These are phyloP conservation scores for Carex kokanica DNA, from an alignment of 176 grass and related monocot species.

Conservation along the genomic window DNA sequence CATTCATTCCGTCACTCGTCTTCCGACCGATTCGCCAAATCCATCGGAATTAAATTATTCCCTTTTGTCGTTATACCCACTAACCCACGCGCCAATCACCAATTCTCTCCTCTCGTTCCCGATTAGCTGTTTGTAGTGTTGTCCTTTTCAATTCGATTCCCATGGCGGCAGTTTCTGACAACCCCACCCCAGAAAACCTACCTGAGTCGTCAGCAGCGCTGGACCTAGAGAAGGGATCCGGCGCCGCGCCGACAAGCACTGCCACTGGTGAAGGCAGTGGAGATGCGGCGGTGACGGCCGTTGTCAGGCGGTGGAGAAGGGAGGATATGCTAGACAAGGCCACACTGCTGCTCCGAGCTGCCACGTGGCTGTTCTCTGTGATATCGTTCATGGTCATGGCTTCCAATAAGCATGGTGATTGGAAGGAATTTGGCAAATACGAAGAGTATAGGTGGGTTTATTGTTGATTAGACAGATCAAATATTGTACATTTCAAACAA, in stretches of 20 bases:
- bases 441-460: constrained; percentile 51
- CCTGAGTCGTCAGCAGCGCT: background rate
- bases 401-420: constrained; percentile 67
- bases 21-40: constrained; percentile 24
- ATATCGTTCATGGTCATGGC: constrained; percentile 46
- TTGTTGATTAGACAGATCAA: background rate
- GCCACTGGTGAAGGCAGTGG: background rate
- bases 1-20: constrained; percentile 20
- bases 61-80: background rate
- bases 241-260: background rate
- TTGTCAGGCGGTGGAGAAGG: constrained; percentile 9
- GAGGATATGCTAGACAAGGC: constrained; percentile 34
- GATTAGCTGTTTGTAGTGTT: background rate
- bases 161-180: constrained; percentile 15
- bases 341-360: constrained; percentile 39
- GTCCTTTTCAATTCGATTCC: background rate
- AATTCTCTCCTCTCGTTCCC: background rate
- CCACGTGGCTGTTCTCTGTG: constrained; percentile 39
- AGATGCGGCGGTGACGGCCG: background rate
- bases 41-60: background rate
- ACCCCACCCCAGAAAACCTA: background rate
- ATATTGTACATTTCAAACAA: background rate
- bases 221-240: constrained; percentile 12
- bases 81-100: background rate
- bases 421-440: constrained; percentile 67